Evolutionary conservation across 257 asterid species (phyloP), one percentile per base, ranked within the genome.

Genomic region (Gynochthodes officinalis): DNA sequence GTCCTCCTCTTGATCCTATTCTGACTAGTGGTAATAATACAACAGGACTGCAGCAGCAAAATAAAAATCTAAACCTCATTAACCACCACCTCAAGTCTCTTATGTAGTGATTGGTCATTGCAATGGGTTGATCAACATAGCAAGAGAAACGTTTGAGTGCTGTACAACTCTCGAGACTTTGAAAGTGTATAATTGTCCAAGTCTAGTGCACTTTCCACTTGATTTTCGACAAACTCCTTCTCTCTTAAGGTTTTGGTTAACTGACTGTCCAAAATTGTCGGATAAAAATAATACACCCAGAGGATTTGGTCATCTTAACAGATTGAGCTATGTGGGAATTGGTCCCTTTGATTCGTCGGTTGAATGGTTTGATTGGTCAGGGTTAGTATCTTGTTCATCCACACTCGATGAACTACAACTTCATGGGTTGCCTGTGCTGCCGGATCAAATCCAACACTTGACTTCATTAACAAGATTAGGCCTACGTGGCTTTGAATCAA

Each of bases 231-330:
- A 5, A 33, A 48, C 32, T 46, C 75, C 74, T 58, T 39, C 40
- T 57, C 71, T 79, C 28, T 59, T 61, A 0, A 0, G 0, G 1
- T 13, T 80, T 0, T 0, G 0, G 12, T 30, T 71, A 30, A 0
- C 1, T 23, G 2, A 39, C 12, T 67, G 80, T 44, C 80, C 67
- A 6, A 74, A 74, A 25, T 33, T 79, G 76, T 55, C 79, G 66
- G 27, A 3, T 11, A 19, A 4, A 4, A 37, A 39, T 39, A 23
- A 8, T 33, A 30, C 50, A 9, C 65, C 77, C 7, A 35, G 46
- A 49, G 63, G 70, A 30, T 46, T 75, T 25, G 33, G 62, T 8
- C 44, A 13, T 42, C 61, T 69, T 35, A 32, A 33, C 5, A 58
- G 69, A 46, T 65, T 80, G 55, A n/a, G 25, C 13, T 0, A 0